Conservation (phyloP, 305 asterid genomes). For the Fraxinus angustifolia region DNA sequence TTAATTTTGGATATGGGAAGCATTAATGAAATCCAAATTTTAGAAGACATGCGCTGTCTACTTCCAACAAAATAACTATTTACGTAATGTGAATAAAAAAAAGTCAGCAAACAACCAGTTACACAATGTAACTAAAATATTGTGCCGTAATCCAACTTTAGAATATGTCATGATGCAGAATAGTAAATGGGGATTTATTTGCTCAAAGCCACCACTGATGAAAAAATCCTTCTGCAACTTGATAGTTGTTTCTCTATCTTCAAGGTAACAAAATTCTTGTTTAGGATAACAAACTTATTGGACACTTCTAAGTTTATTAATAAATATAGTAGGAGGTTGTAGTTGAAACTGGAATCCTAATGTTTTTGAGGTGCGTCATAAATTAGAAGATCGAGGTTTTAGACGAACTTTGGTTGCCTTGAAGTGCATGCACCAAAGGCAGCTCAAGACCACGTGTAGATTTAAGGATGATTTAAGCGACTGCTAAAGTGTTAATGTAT, state of each 20-base stretch:
- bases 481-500: background rate
- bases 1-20: background rate
- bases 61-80: background rate
- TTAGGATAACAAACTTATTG: background rate
- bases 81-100: background rate
- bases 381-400: constrained; percentile 6
- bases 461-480: background rate
- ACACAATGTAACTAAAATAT: background rate
- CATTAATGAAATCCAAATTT: background rate
- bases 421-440: background rate
- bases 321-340: background rate
- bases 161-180: background rate
- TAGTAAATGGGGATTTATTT: background rate
- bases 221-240: background rate
- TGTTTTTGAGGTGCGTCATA: background rate
- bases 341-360: background rate
- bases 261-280: background rate
- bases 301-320: background rate
- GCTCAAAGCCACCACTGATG: background rate
- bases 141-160: background rate
- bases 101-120: background rate
- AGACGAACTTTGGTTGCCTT: background rate
- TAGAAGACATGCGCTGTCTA: background rate
- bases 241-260: background rate
- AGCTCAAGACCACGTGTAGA: constrained; percentile 1